A percentile compares a stretch with the other conserved stretches of the same genome.
phyloP scores from a whole-genome alignment of 2,329 filamentous ascomycete species.

The Apiospora pterosperma region DNA sequence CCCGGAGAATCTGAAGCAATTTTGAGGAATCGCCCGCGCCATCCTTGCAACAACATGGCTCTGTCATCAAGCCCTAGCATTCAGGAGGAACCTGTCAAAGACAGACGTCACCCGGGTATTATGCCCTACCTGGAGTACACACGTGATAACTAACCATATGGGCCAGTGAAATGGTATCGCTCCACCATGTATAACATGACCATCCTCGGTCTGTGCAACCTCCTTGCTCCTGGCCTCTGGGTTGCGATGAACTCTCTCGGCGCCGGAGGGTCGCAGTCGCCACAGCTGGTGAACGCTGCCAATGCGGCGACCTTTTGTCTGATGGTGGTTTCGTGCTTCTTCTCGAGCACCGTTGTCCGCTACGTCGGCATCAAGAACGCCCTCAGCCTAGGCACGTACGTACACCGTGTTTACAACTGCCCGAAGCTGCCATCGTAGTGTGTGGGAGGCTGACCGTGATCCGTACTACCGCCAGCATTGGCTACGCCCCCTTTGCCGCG shows the following conservation, averaged over 20 bases:
- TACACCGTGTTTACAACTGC: constrained; percentile 7
- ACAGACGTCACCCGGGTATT: background rate
- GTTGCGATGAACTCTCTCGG: constrained; percentile 71
- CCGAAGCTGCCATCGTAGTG: background rate
- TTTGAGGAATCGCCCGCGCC: too few species aligned
- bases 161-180: constrained; percentile 62
- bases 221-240: constrained; percentile 70
- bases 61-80: background rate
- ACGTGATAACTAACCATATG: background rate
- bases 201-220: constrained; percentile 67
- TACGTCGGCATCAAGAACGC: constrained; percentile 69
- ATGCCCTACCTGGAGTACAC: background rate
- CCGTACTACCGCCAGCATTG: constrained; percentile 37
- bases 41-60: background rate
- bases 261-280: constrained; percentile 62
- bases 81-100: background rate
- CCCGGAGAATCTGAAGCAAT: too few species aligned
- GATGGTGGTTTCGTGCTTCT: constrained; percentile 69
- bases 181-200: constrained; percentile 71
- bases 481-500: constrained; percentile 69
- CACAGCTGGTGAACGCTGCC: constrained; percentile 65
- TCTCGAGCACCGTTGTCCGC: constrained; percentile 60
- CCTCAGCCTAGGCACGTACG: constrained; percentile 65
- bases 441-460: background rate
- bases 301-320: constrained; percentile 71